These are phyloP conservation scores for Rhodotorula paludigena DNA, from an alignment of 768 basidiomycete genomes.

Conservation along the genomic window DNA sequence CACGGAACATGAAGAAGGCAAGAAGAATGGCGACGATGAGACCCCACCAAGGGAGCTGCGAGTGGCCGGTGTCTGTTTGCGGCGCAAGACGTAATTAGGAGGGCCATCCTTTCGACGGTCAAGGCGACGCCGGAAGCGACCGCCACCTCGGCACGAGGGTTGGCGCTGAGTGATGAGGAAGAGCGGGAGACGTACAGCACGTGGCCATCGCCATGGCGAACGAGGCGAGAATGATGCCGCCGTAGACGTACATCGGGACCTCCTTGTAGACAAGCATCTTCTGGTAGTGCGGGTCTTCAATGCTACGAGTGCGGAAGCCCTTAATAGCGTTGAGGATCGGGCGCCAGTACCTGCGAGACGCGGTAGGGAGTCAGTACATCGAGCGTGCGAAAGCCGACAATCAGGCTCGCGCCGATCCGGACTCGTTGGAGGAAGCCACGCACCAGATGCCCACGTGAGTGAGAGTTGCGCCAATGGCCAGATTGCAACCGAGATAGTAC, in stretches of 20 bases:
- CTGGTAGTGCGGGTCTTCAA: slow-evolving; percentile 26
- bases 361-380: too few relatives aligned
- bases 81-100: neutral
- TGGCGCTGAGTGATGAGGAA: too few relatives aligned
- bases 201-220: slow-evolving; percentile 41
- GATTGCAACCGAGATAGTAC: slow-evolving; percentile 35
- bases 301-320: slow-evolving; percentile 22
- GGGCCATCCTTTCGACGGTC: neutral
- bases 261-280: slow-evolving; percentile 9
- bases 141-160: too few relatives aligned
- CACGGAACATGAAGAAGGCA: slow-evolving; percentile 54
- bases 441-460: slow-evolving; percentile 36
- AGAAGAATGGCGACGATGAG: slow-evolving; percentile 55
- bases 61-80: slow-evolving; percentile 23
- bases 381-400: too few relatives aligned
- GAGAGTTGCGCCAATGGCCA: slow-evolving; percentile 43
- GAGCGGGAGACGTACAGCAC: slow-evolving; percentile 6
- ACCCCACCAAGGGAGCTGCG: slow-evolving; percentile 43
- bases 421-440: too few relatives aligned
- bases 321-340: slow-evolving; percentile 30
- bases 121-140: neutral
- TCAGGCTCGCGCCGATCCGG: too few relatives aligned
- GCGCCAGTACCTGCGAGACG: slow-evolving; percentile 25
- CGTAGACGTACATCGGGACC: slow-evolving; percentile 40
- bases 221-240: slow-evolving; percentile 28